Base-by-base conservation (phyloP, 306 rosid species). In the Argentina anserina region DNA sequence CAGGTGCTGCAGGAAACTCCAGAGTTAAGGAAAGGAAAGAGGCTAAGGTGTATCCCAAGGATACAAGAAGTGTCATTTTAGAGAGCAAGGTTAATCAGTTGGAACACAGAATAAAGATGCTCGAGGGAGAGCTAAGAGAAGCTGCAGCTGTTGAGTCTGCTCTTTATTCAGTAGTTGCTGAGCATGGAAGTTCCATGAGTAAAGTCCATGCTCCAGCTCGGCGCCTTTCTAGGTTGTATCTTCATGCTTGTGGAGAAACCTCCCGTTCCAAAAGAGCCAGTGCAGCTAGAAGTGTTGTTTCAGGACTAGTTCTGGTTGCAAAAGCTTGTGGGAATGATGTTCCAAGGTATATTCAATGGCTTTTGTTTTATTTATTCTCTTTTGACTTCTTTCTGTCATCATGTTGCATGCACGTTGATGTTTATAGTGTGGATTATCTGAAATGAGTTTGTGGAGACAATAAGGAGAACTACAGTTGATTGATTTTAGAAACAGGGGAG, bases 301-400 rank as follows among this genome's bases (percentile, higher is more conserved):
- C 99, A 21, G 99, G 99, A 66, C 81, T 94, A 76, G 96, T 84
- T 59, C 90, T 94, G 80, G 93, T 91, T 52, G 90, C 97, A 76
- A 94, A 94, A 87, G 96, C 99, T 40, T 94, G 99, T 81, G 99
- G 99, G 77, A 91, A 91, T 85, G 97, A 94, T 72, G 99, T 94
- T 68, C 96, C 97, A 20, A 94, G 99, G 99, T 91, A 84, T 62
- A 46, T 43, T 67, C 47, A 56, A 42, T 72, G 49, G 23, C 34
- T 11, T 31, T 77, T 25, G 41, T 25, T 73, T 70, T 69, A 26
- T 77, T 34, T 33, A 67, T 79, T 67, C 75, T 58, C 42, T 29
- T 43, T 31, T 26, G 9, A 34, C 15, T 3, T 62, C 46, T 61
- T 33, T 56, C 15, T 70, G 6, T 36, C 36, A 45, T 79, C 67